Conservation (phyloP, 148 eudicot genomes). For the Arbutus unedo region DNA sequence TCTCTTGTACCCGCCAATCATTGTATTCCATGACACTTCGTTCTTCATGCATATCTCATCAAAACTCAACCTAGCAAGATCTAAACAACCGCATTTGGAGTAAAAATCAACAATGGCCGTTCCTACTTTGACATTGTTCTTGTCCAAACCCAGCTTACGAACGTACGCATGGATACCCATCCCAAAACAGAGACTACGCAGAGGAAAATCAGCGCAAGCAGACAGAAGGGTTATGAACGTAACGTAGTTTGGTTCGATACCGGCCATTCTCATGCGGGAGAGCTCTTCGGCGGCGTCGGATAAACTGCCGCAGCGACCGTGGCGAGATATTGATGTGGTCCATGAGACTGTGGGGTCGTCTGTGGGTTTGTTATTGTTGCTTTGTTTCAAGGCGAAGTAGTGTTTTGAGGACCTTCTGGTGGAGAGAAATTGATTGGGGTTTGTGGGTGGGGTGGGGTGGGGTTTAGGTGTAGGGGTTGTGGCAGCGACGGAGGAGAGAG, state of each 20-base stretch:
- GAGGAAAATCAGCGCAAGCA: constrained; percentile 51
- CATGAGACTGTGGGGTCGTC: constrained; percentile 50
- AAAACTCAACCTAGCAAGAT: constrained; percentile 46
- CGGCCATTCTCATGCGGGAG: constrained; percentile 48
- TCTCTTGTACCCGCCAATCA: constrained; percentile 74
- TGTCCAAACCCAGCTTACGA: constrained; percentile 52
- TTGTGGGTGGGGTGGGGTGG: not conserved
- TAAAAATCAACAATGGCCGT: constrained; percentile 65
- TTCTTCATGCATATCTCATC: constrained; percentile 47
- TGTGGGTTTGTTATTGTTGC: constrained; percentile 1
- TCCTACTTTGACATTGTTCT: constrained; percentile 52
- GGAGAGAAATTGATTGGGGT: not conserved
- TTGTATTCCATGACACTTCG: constrained; percentile 67
- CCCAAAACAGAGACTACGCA: constrained; percentile 30
- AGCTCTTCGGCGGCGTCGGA: constrained; percentile 40
- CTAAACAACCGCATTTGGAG: constrained; percentile 44
- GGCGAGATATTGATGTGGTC: constrained; percentile 60
- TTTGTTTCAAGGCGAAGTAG: constrained; percentile 1
- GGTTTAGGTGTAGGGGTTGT: not conserved
- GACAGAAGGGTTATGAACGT: constrained; percentile 69
- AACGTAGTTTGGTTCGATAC: constrained; percentile 57
- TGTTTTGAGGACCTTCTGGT: not conserved
- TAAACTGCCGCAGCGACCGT: constrained; percentile 49
- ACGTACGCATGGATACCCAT: constrained; percentile 47
- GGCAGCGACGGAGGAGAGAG: not conserved